Evolutionary conservation across 495 filamentous ascomycete genomes (phyloP).

Genomic region (Lepidopterella palustris): DNA sequence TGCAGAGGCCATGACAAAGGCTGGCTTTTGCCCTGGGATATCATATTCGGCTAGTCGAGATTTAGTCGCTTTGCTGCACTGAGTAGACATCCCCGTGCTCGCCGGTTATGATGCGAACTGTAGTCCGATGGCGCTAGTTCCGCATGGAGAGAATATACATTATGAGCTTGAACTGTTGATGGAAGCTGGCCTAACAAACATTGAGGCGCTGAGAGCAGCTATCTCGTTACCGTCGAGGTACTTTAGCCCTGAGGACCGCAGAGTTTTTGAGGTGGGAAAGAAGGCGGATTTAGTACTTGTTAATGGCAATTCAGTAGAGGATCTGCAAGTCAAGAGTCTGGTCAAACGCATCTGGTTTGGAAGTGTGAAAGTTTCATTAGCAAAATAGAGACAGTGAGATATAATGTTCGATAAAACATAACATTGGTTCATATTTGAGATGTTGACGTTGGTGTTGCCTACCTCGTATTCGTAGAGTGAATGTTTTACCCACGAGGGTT

Average conservation of each 20-base stretch:
- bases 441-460: too few species aligned
- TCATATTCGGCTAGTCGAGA: conserved; percentile 25
- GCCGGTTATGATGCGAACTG: conserved; percentile 37
- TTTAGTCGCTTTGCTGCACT: conserved; percentile 31
- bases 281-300: conserved; percentile 41
- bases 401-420: too few species aligned
- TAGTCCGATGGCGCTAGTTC: conserved; percentile 16
- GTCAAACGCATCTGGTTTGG: neutral
- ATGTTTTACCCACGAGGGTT: too few species aligned
- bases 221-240: conserved; percentile 34
- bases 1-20: conserved; percentile 23
- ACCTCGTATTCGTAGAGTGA: too few species aligned
- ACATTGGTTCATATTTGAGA: too few species aligned
- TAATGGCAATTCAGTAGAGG: conserved; percentile 35
- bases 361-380: neutral
- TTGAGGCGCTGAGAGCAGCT: conserved; percentile 32
- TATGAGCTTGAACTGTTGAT: conserved; percentile 31
- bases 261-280: conserved; percentile 35
- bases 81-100: conserved; percentile 33
- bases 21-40: conserved; percentile 19
- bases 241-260: conserved; percentile 37
- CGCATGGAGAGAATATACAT: conserved; percentile 27
- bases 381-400: neutral
- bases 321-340: conserved; percentile 29
- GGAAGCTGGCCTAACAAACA: conserved; percentile 28